A percentile compares a stretch with the other conserved stretches of the same genome.
Evolutionary conservation across 257 asterid species (phyloP).

Genomic region (Penstemon davidsonii): DNA sequence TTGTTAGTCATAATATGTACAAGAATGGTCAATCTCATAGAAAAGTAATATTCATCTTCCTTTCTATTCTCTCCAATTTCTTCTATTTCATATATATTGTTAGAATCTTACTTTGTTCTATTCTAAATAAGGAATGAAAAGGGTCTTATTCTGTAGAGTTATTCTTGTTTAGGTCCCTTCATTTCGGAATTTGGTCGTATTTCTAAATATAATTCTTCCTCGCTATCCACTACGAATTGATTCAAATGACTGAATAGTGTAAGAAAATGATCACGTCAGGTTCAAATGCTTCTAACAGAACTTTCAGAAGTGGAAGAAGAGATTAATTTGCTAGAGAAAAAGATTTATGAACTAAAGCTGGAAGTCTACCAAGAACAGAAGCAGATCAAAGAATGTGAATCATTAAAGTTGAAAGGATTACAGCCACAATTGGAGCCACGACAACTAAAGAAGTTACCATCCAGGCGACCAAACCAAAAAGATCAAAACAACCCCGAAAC

Average conservation of each 20-base stretch:
- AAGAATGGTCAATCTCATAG: too few relatives aligned
- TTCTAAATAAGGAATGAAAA: too few relatives aligned
- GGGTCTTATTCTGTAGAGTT: too few relatives aligned
- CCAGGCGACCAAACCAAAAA: slow-evolving; percentile 43
- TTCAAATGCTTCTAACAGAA: slow-evolving; percentile 76
- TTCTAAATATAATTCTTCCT: too few relatives aligned
- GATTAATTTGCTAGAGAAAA: slow-evolving; percentile 68
- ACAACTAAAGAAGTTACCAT: slow-evolving; percentile 41
- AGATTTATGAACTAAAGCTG: slow-evolving; percentile 52
- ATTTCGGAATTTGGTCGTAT: too few relatives aligned
- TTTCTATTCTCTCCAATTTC: too few relatives aligned
- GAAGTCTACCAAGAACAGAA: slow-evolving; percentile 51
- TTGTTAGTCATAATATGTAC: too few relatives aligned
- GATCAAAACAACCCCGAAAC: slow-evolving; percentile 31
- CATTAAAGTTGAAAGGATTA: slow-evolving; percentile 39
- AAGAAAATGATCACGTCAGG: slow-evolving; percentile 37
- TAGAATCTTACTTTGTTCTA: too few relatives aligned
- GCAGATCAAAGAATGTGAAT: slow-evolving; percentile 49
- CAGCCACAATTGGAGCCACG: slow-evolving; percentile 41
- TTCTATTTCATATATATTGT: too few relatives aligned
- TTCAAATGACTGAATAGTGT: not conserved
- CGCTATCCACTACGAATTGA: too few relatives aligned
- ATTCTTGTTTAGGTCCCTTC: too few relatives aligned
- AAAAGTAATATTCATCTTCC: too few relatives aligned
- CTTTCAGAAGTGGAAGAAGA: slow-evolving; percentile 67